Conservation (phyloP, 1,284 basidiomycete genomes). For the Xerocomus amazonicus region DNA sequence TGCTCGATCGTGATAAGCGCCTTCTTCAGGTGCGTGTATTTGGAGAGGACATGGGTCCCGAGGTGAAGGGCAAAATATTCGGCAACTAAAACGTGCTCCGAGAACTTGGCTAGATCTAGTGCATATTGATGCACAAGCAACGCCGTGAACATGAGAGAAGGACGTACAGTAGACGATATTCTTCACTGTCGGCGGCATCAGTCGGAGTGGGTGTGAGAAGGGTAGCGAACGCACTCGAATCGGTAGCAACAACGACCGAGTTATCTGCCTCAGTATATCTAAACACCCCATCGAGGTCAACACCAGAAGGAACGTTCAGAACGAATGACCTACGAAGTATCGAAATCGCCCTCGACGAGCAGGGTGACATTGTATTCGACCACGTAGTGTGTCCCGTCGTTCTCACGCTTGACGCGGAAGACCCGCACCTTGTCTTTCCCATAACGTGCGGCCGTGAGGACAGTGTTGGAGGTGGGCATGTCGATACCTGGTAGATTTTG, state of each 20-base stretch:
- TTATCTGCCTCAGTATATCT: slow-evolving; percentile 86
- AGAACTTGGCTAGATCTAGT: slow-evolving; percentile 83
- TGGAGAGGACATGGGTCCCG: slow-evolving; percentile 79
- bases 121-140: not conserved
- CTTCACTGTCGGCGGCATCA: slow-evolving; percentile 58
- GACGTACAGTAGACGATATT: slow-evolving; percentile 86
- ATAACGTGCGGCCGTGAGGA: slow-evolving; percentile 59
- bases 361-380: slow-evolving; percentile 80
- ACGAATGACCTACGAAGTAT: slow-evolving; percentile 48
- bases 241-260: slow-evolving; percentile 80
- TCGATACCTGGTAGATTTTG: no score
- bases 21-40: slow-evolving; percentile 78
- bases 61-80: slow-evolving; percentile 88
- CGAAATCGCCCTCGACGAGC: slow-evolving; percentile 79
- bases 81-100: slow-evolving; percentile 77
- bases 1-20: slow-evolving; percentile 76
- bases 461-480: slow-evolving; percentile 15
- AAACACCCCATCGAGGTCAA: not conserved
- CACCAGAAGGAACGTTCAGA: not conserved
- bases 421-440: slow-evolving; percentile 88
- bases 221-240: slow-evolving; percentile 63
- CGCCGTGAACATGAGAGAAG: slow-evolving; percentile 1
- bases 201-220: not conserved
- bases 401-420: slow-evolving; percentile 78
- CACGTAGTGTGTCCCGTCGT: slow-evolving; percentile 55